Base-by-base conservation (phyloP, 2,329 filamentous ascomycete species). In the Chaetomium globosum region DNA sequence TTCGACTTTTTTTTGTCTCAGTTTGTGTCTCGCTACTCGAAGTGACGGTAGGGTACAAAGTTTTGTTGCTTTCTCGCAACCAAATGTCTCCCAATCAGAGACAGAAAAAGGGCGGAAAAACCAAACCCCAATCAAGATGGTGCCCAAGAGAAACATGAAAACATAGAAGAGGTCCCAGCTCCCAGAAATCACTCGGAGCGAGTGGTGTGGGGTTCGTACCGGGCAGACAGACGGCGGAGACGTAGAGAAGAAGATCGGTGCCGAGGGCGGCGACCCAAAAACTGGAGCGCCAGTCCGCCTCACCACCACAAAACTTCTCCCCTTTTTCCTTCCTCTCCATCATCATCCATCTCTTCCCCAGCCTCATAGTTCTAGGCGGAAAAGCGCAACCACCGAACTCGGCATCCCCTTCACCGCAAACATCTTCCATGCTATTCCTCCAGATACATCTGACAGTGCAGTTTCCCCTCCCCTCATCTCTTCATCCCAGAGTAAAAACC, bases 361-460 rank as follows among this genome's bases (percentile, higher is more conserved):
- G 13, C n/a, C 61, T 19, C n/a, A 30, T 48, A 33, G 53, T 26
- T 26, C 31, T 16, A 33, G 13, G 31, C 19, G 51, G 49, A 30
- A 54, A 52, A 63, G 64, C 64, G 60, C 43, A 56, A 63, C 56
- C 64, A 63, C 64, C 59, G 52, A 66, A 60, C 60, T 43, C 64
- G 43, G 6, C 16, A 33, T 49, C 13, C 51, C 51, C 21, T 51
- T 43, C 33, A 33, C 48, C 59, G 53, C 56, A 56, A 30, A 26
- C 21, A 30, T 67, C 52, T 57, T 54, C 48, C 52, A 13, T 48
- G 16, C 36, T 54, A 21, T 33, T 52, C 33, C 53, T 51, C 39
- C 54, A 10, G 13, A 3, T 31, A 53, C 19, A 55, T 30, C 33
- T 21, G 31, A 58, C 21, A 19, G 43, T 61, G 52, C 30, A 51